Conservation (phyloP, 805 yeast genomes). For the Yamadazyma takamatsuzukensis region DNA sequence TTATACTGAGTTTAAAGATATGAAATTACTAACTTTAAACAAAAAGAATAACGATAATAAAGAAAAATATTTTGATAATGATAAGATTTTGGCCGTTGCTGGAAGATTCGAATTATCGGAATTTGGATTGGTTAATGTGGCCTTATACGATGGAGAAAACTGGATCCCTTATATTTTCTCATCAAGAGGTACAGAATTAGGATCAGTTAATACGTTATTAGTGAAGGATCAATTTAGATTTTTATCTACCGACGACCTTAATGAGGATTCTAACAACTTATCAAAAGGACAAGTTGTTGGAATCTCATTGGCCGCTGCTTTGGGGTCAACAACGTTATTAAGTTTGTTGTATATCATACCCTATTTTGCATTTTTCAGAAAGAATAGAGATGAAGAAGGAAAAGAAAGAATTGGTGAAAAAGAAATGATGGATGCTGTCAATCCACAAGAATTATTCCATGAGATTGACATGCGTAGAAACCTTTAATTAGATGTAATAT, state of each 20-base stretch:
- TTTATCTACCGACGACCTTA: conserved; percentile 31
- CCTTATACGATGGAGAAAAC: conserved; percentile 56
- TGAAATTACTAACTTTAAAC: conserved; percentile 37
- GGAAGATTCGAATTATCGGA: conserved; percentile 50
- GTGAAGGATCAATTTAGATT: conserved; percentile 31
- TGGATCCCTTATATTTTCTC: conserved; percentile 65
- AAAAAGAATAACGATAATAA: conserved; percentile 19
- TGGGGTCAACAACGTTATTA: conserved; percentile 38
- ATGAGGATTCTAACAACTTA: conserved; percentile 17
- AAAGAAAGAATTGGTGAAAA: conserved; percentile 38
- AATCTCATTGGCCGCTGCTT: conserved; percentile 42
- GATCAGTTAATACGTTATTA: conserved; percentile 28
- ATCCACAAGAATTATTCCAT: conserved; percentile 41
- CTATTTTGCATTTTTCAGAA: conserved; percentile 30
- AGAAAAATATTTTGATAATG: conserved; percentile 39
- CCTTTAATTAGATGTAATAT: conserved; percentile 8
- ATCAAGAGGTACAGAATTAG: conserved; percentile 16
- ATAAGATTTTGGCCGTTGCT: conserved; percentile 49
- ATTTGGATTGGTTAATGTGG: conserved; percentile 59
- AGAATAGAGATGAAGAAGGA: conserved; percentile 16
- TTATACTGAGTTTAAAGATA: conserved; percentile 39
- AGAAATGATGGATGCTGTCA: conserved; percentile 43
- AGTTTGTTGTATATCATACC: conserved; percentile 43
- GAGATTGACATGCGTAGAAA: conserved; percentile 42
- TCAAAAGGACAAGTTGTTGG: conserved; percentile 43